Evolutionary conservation across 441 rosid genomes (phyloP).

Genomic region (Biscutella auriculata): DNA sequence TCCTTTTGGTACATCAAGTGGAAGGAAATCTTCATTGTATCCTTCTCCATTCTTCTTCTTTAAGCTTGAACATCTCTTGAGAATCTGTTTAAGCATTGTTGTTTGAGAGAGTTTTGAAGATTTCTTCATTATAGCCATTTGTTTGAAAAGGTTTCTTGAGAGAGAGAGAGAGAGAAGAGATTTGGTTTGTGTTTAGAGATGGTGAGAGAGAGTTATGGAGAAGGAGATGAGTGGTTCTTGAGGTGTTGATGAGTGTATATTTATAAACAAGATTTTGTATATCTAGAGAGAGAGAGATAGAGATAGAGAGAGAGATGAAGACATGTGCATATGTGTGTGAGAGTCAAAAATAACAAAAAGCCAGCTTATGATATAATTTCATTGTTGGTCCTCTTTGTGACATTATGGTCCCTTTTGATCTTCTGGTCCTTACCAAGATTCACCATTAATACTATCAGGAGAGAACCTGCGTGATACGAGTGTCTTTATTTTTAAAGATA

Average conservation of each 20-base stretch:
- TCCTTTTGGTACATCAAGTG: slow-evolving; percentile 88
- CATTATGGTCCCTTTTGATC: slow-evolving; percentile 43
- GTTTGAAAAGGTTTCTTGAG: slow-evolving; percentile 4
- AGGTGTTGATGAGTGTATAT: slow-evolving; percentile 14
- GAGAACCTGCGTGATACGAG: too few species aligned
- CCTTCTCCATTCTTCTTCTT: slow-evolving; percentile 55
- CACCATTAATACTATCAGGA: slow-evolving; percentile 5
- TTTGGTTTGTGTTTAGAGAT: slow-evolving; percentile 25
- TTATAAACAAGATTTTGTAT: slow-evolving; percentile 16
- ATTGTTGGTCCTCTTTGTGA: slow-evolving; percentile 52
- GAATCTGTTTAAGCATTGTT: slow-evolving; percentile 68
- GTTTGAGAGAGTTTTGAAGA: slow-evolving; percentile 54
- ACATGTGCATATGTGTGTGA: slow-evolving; percentile 46
- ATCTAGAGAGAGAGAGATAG: slow-evolving; percentile 24
- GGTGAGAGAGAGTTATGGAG: slow-evolving; percentile 24
- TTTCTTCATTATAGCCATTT: slow-evolving; percentile 58
- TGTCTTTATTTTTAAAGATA: too few species aligned
- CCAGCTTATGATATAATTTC: slow-evolving; percentile 26
- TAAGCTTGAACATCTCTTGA: slow-evolving; percentile 80
- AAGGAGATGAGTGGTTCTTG: slow-evolving; percentile 19
- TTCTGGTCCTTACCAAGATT: slow-evolving; percentile 17
- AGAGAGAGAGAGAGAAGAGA: not conserved
- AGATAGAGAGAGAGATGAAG: slow-evolving; percentile 27
- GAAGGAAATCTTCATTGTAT: slow-evolving; percentile 51
- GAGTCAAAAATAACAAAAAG: slow-evolving; percentile 33